Evolutionary conservation across 805 yeast species (phyloP).

Genomic region (Debaryomyces tyrocola): DNA sequence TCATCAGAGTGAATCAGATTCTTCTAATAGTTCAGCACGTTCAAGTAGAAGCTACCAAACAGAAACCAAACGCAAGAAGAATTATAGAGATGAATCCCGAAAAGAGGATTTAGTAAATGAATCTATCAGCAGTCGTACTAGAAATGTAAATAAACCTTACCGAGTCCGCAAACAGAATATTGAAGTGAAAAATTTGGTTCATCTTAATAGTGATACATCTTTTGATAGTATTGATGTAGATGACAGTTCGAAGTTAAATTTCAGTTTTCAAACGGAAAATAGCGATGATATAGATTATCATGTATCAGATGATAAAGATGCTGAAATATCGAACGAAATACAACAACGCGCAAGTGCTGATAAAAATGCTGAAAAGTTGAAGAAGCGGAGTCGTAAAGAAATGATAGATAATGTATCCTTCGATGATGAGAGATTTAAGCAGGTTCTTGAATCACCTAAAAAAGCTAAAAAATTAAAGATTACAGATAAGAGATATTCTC

Average conservation of each 20-base stretch:
- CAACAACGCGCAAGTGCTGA: not conserved
- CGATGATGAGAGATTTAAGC: slow-evolving; percentile 14
- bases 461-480: slow-evolving; percentile 22
- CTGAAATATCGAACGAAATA: not conserved
- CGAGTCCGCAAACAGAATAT: too few species aligned
- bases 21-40: not conserved
- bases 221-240: not conserved
- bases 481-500: slow-evolving; percentile 7
- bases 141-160: not conserved
- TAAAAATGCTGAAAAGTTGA: not conserved
- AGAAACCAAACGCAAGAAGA: too few species aligned
- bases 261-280: not conserved
- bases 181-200: too few species aligned
- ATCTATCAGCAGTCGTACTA: not conserved
- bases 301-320: not conserved
- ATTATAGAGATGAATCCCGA: not conserved
- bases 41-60: too few species aligned
- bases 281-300: slow-evolving; percentile 1
- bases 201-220: not conserved
- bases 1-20: not conserved
- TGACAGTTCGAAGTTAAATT: not conserved
- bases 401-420: slow-evolving; percentile 5
- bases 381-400: not conserved
- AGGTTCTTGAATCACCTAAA: slow-evolving; percentile 19
- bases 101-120: not conserved